phyloP scores from a whole-genome alignment of 768 basidiomycete genomes.

The Amyloporia xantha region DNA sequence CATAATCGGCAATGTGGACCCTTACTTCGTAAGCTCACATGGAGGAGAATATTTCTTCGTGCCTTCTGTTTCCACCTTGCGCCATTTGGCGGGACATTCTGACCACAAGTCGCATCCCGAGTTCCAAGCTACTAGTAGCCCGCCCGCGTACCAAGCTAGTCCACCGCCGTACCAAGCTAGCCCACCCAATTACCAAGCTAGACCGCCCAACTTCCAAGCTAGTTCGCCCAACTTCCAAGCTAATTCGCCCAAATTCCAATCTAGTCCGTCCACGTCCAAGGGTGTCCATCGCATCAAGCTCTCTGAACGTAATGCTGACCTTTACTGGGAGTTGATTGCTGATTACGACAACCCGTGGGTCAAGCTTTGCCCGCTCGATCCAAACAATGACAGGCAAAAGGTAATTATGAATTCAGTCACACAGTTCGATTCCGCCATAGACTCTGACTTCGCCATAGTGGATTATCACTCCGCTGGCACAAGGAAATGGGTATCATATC shows the following conservation, averaged over 20 bases:
- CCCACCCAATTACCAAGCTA: no score
- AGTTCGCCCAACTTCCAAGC: no score
- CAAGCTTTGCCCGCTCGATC: neutral
- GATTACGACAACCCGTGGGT: neutral
- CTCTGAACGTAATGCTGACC: neutral
- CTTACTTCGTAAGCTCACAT: slow-evolving; percentile 1
- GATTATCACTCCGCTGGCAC: neutral
- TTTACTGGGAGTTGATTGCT: neutral
- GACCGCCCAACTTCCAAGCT: no score
- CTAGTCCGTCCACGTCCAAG: neutral
- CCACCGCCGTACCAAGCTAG: no score
- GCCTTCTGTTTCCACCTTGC: neutral
- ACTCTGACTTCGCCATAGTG: neutral
- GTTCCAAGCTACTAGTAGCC: no score
- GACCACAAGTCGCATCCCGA: neutral
- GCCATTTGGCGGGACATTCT: neutral
- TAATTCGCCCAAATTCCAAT: no score
- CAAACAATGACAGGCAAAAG: neutral
- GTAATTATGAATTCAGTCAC: neutral
- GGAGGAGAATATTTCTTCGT: slow-evolving; percentile 7
- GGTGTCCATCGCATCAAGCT: neutral
- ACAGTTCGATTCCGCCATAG: neutral
- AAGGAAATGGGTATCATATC: neutral
- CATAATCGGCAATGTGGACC: neutral
- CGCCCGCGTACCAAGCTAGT: no score